A percentile compares a stretch with the other conserved stretches of the same genome.
These are phyloP conservation scores for Hymenoscyphus fraxineus DNA, from an alignment of 2,329 filamentous ascomycete genomes.

Conservation along the genomic window DNA sequence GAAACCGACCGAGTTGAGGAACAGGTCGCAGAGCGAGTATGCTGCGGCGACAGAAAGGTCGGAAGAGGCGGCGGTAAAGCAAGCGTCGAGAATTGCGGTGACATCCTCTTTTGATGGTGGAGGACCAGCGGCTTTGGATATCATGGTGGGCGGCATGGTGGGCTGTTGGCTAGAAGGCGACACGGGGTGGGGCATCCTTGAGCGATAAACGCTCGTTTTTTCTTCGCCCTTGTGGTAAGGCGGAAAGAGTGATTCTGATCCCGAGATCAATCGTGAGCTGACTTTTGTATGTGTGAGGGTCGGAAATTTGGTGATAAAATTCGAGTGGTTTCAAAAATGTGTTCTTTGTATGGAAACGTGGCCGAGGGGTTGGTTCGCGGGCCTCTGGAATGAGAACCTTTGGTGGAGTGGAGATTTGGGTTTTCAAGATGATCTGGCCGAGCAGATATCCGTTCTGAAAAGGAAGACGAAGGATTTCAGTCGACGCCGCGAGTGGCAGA, in stretches of 20 bases:
- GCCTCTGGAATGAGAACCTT: conserved; percentile 7
- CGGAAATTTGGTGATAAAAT: conserved; percentile 11
- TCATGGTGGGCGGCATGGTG: conserved; percentile 41
- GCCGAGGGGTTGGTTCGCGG: conserved; percentile 22
- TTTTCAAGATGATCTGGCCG: conserved; percentile 15
- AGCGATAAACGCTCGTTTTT: conserved; percentile 24
- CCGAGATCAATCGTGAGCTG: conserved; percentile 4
- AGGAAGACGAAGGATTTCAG: conserved; percentile 16
- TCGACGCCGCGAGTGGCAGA: conserved; percentile 36
- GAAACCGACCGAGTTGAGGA: conserved; percentile 62
- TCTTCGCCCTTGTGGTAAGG: conserved; percentile 10
- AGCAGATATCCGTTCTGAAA: conserved; percentile 21
- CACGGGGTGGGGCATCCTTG: conserved; percentile 46
- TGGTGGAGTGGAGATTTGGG: conserved; percentile 28
- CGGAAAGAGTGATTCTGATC: conserved; percentile 16
- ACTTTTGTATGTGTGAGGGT: conserved; percentile 16
- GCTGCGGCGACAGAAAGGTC: conserved; percentile 57
- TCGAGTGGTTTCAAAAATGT: conserved; percentile 23
- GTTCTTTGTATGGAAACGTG: conserved; percentile 27
- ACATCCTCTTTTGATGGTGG: conserved; percentile 63
- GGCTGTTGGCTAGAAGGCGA: conserved; percentile 36
- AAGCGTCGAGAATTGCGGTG: conserved; percentile 57
- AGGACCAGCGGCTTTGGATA: conserved; percentile 41
- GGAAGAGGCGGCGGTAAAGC: conserved; percentile 57
- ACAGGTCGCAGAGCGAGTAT: conserved; percentile 60